Evolutionary conservation across 768 basidiomycete genomes (phyloP).

Genomic region (Lactarius trivialis): DNA sequence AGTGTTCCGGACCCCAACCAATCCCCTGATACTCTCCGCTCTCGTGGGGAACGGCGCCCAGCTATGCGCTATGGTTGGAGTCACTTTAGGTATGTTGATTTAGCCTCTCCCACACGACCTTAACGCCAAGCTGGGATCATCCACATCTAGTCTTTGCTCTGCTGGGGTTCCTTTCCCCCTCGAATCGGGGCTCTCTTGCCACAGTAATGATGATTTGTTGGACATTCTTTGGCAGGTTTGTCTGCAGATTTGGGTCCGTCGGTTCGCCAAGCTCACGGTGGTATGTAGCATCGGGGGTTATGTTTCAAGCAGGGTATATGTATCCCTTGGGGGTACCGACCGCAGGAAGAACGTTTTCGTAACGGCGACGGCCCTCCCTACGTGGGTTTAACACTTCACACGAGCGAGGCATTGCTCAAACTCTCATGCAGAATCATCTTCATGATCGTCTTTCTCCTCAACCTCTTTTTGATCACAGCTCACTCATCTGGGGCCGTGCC

Average conservation of each 20-base stretch:
- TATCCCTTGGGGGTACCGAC: conserved; percentile 70
- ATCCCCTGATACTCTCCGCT: conserved; percentile 73
- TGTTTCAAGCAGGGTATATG: conserved; percentile 74
- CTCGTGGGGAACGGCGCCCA: conserved; percentile 90
- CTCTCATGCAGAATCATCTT: conserved; percentile 60
- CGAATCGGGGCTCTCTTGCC: conserved; percentile 89
- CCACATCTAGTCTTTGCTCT: conserved; percentile 75
- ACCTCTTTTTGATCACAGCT: conserved; percentile 79
- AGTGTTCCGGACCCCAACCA: conserved; percentile 80
- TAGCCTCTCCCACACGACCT: neutral
- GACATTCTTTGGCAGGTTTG: conserved; percentile 85
- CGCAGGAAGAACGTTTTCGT: conserved; percentile 78
- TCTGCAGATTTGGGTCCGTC: conserved; percentile 1
- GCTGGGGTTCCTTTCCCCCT: conserved; percentile 89
- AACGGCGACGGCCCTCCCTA: conserved; percentile 83
- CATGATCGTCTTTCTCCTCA: conserved; percentile 78
- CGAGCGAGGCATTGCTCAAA: neutral
- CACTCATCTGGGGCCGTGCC: conserved; percentile 94
- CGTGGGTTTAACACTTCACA: conserved; percentile 41
- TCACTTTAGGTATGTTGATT: conserved; percentile 64
- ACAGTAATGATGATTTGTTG: conserved; percentile 94
- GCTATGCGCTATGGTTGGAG: conserved; percentile 75
- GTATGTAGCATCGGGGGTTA: conserved; percentile 77
- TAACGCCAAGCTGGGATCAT: neutral
- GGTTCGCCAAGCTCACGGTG: conserved; percentile 12